phyloP scores from a whole-genome alignment of 2,329 filamentous ascomycete genomes.

The Huntiella bhutanensis region DNA sequence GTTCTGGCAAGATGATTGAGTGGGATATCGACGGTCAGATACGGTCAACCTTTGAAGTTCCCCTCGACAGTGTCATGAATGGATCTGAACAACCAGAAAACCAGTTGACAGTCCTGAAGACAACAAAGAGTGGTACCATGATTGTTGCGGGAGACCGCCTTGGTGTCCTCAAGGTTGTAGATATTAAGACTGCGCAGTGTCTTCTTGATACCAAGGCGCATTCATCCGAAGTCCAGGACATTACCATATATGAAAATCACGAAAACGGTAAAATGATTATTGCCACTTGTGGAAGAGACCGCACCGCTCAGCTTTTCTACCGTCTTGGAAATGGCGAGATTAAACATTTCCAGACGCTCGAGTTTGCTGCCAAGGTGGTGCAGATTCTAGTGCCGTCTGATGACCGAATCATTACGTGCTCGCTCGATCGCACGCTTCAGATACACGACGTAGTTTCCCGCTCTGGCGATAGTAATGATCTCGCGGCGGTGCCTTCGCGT shows the following conservation, averaged over 20 bases:
- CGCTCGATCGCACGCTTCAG: slow-evolving; percentile 71
- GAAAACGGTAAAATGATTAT: slow-evolving; percentile 41
- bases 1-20: slow-evolving; percentile 58
- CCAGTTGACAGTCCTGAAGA: slow-evolving; percentile 39
- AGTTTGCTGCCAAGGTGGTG: slow-evolving; percentile 75
- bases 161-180: slow-evolving; percentile 58
- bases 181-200: slow-evolving; percentile 40
- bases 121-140: slow-evolving; percentile 41
- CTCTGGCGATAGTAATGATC: slow-evolving; percentile 40
- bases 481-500: slow-evolving; percentile 60
- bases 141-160: slow-evolving; percentile 74
- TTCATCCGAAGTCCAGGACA: slow-evolving; percentile 63
- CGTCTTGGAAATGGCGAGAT: slow-evolving; percentile 32
- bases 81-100: slow-evolving; percentile 33
- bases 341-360: slow-evolving; percentile 75
- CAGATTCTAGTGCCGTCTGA: slow-evolving; percentile 55
- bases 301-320: slow-evolving; percentile 81
- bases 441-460: slow-evolving; percentile 60
- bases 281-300: slow-evolving; percentile 70
- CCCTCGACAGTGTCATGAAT: slow-evolving; percentile 42
- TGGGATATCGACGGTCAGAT: slow-evolving; percentile 61
- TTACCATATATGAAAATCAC: slow-evolving; percentile 46
- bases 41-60: slow-evolving; percentile 43
- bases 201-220: slow-evolving; percentile 68
- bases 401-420: slow-evolving; percentile 65